phyloP scores from a whole-genome alignment of 1,284 basidiomycete genomes.

The Abortiporus biennis region DNA sequence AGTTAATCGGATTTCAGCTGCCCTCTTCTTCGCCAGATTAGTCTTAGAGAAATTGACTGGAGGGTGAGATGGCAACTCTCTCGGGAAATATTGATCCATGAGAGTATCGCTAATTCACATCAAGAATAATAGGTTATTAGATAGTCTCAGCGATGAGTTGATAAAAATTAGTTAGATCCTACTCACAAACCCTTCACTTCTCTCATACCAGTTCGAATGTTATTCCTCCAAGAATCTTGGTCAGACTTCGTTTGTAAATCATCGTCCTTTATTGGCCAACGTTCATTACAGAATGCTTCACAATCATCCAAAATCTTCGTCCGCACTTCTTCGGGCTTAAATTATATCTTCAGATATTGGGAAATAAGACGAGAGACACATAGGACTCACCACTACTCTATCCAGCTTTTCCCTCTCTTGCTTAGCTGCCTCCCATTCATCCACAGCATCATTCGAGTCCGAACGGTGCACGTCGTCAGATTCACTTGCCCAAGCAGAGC shows the following conservation, averaged over 20 bases:
- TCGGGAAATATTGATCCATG: slow-evolving; percentile 22
- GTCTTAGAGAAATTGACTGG: slow-evolving; percentile 46
- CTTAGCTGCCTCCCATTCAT: slow-evolving; percentile 59
- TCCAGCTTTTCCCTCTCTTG: slow-evolving; percentile 53
- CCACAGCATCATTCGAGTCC: slow-evolving; percentile 2
- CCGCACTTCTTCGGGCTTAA: slow-evolving; percentile 62
- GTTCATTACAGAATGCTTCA: slow-evolving; percentile 39
- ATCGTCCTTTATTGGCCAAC: no score
- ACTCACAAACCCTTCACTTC: slow-evolving; percentile 55
- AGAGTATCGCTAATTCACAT: slow-evolving; percentile 22
- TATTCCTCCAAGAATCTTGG: slow-evolving; percentile 21
- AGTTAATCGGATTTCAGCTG: slow-evolving; percentile 54
- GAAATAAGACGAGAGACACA: slow-evolving; percentile 8
- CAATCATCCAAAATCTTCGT: slow-evolving; percentile 47
- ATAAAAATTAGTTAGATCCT: not conserved
- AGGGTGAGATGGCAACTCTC: slow-evolving; percentile 23
- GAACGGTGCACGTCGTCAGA: not conserved
- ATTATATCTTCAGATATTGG: slow-evolving; percentile 8
- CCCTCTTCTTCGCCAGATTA: slow-evolving; percentile 48
- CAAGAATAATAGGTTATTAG: not conserved
- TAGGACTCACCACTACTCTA: slow-evolving; percentile 50
- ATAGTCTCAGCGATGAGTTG: not conserved
- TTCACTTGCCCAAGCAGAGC: slow-evolving; percentile 31
- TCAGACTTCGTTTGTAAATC: no score
- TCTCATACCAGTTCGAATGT: slow-evolving; percentile 37